These are phyloP conservation scores for Apiotrichum mycotoxinovorans DNA, from an alignment of 1,284 basidiomycete species.

Conservation along the genomic window DNA sequence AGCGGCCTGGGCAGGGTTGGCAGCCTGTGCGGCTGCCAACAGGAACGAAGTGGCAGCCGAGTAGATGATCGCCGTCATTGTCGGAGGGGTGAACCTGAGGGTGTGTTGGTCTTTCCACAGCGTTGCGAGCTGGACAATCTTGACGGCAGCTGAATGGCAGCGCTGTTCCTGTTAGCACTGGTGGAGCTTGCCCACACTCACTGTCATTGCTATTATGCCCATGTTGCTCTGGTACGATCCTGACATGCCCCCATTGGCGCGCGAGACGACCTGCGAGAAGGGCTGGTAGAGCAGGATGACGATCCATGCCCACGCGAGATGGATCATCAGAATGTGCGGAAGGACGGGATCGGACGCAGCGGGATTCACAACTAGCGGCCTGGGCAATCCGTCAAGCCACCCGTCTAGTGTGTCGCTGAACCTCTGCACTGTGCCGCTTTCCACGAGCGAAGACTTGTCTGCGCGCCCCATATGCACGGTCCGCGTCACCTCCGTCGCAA, in stretches of 20 bases:
- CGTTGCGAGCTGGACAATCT: conserved; percentile 60
- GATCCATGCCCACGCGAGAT: conserved; percentile 63
- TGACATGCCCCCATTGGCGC: background rate
- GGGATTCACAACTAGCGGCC: conserved; percentile 54
- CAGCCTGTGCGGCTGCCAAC: conserved; percentile 15
- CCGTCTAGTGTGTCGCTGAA: conserved; percentile 53
- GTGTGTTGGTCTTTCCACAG: conserved; percentile 60
- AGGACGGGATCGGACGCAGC: conserved; percentile 54
- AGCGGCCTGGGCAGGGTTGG: conserved; percentile 1
- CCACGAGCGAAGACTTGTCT: conserved; percentile 11
- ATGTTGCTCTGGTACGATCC: background rate
- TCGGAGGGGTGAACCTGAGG: conserved; percentile 63
- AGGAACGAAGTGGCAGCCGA: conserved; percentile 57
- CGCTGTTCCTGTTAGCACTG: conserved; percentile 31
- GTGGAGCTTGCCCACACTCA: background rate
- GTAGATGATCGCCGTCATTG: conserved; percentile 62
- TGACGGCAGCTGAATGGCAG: conserved; percentile 62
- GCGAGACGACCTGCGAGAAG: conserved; percentile 41
- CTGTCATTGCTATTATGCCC: conserved; percentile 12
- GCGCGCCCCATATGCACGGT: conserved; percentile 5
- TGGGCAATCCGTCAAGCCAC: conserved; percentile 59
- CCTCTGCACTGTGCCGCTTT: conserved; percentile 10
- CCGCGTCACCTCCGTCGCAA: conserved; percentile 7
- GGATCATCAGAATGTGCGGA: conserved; percentile 63
- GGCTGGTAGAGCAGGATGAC: conserved; percentile 64